Percentiles rank a stretch among this genome's conserved stretches.
Evolutionary conservation across 1,284 basidiomycete species (phyloP).

Genomic region (Lentinula novae-zelandiae): DNA sequence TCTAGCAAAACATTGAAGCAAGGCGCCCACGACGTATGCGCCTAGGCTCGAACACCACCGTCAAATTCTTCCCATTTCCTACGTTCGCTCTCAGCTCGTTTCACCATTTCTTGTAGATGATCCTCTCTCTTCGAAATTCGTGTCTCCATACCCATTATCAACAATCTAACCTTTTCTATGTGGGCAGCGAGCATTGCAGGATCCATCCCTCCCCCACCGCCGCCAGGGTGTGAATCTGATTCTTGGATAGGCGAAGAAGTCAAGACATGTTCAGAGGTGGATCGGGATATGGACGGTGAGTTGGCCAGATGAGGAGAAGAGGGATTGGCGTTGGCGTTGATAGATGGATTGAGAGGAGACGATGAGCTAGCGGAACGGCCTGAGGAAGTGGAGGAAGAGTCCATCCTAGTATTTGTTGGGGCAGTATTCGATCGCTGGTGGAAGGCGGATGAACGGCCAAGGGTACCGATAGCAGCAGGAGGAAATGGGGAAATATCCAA

Average conservation of each 20-base stretch:
- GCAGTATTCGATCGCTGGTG: slow-evolving; percentile 10
- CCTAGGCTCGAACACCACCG: background rate
- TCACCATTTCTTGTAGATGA: slow-evolving; percentile 54
- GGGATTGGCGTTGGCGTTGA: slow-evolving; percentile 9
- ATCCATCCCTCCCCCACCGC: slow-evolving; percentile 17
- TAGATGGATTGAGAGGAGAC: slow-evolving; percentile 14
- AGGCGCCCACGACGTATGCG: background rate
- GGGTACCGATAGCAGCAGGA: slow-evolving; percentile 8
- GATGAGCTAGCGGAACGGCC: background rate
- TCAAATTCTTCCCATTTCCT: slow-evolving; percentile 43
- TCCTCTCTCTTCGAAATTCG: slow-evolving; percentile 63
- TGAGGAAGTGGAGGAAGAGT: background rate
- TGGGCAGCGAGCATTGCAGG: slow-evolving; percentile 42
- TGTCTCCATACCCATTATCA: slow-evolving; percentile 76
- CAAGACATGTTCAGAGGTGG: background rate
- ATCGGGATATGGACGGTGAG: background rate
- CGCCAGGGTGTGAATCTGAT: background rate
- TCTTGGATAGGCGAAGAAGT: slow-evolving; percentile 12
- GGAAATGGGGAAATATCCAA: slow-evolving; percentile 45
- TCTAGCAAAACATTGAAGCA: no score
- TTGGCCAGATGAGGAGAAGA: background rate
- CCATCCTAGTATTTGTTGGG: background rate
- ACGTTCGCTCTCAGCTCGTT: slow-evolving; percentile 58
- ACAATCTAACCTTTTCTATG: slow-evolving; percentile 64
- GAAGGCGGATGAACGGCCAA: slow-evolving; percentile 9